Conservation (phyloP, 768 basidiomycete genomes). For the Rhizopogon salebrosus region DNA sequence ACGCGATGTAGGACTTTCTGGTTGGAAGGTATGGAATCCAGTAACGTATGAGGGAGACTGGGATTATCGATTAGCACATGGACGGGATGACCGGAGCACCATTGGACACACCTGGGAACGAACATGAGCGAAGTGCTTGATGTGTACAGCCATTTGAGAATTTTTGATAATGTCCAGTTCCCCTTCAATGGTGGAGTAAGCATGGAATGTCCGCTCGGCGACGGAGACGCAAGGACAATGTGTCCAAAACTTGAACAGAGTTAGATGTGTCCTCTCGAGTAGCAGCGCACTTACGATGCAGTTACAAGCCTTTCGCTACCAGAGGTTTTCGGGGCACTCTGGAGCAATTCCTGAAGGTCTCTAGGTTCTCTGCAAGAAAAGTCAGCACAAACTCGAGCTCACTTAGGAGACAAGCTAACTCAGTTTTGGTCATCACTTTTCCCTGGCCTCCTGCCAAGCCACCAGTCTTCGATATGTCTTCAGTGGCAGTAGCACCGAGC, state of each 20-base stretch:
- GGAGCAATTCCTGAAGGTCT: not conserved
- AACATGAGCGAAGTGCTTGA: conserved; percentile 34
- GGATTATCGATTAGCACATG: not conserved
- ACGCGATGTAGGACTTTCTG: conserved; percentile 41
- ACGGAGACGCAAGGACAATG: conserved; percentile 40
- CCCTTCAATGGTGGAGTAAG: conserved; percentile 42
- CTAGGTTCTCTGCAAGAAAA: not conserved
- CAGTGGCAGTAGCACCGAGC: conserved; percentile 34
- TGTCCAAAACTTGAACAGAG: conserved; percentile 49
- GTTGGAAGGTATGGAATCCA: conserved; percentile 23
- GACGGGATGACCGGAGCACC: no score
- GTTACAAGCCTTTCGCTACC: conserved; percentile 21
- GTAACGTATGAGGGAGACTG: conserved; percentile 36
- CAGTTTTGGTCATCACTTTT: conserved; percentile 27
- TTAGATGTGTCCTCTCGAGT: not conserved
- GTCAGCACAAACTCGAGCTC: not conserved
- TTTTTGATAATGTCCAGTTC: conserved; percentile 31
- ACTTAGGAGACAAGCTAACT: conserved; percentile 25
- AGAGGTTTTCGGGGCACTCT: not conserved
- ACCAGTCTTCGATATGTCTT: conserved; percentile 31
- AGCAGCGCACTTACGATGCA: conserved; percentile 34
- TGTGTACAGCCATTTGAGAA: conserved; percentile 41
- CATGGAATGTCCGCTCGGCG: conserved; percentile 24
- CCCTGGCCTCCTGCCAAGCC: conserved; percentile 34
- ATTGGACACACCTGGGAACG: conserved; percentile 41